These are phyloP conservation scores for Apophysomyces sp. DNA, from an alignment of 371 early-diverging fungal genomes.

Conservation along the genomic window DNA sequence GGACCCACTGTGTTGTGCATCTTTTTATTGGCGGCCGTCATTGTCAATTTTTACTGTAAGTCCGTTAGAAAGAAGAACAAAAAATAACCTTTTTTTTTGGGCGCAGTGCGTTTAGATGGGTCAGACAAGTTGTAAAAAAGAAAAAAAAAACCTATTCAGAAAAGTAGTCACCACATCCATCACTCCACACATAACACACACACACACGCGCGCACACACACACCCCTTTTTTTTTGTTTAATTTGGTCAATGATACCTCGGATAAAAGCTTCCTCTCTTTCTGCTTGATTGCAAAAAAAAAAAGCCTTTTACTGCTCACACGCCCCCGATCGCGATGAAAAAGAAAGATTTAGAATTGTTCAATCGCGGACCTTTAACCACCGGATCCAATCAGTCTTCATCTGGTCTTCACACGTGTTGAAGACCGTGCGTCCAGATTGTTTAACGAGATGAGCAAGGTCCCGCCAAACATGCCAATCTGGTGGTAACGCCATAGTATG, in stretches of 20 bases:
- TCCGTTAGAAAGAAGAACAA: constrained; percentile 17
- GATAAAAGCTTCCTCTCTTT: not conserved
- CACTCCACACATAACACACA: not conserved
- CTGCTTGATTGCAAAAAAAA: not conserved
- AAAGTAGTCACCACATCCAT: not conserved
- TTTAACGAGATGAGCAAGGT: too few species aligned
- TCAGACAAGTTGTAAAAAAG: not conserved
- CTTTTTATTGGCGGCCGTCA: constrained; percentile 65
- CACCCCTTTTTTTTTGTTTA: not conserved
- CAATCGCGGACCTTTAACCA: not conserved
- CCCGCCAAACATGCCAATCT: too few species aligned
- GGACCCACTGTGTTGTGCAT: constrained; percentile 56
- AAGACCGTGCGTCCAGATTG: not conserved
- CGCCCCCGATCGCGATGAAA: not conserved
- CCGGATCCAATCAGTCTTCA: not conserved
- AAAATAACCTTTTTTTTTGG: not conserved
- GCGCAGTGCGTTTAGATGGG: not conserved
- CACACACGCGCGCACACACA: too few species aligned
- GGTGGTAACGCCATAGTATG: too few species aligned
- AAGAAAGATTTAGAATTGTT: not conserved
- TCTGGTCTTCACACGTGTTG: not conserved
- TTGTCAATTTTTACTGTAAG: constrained; percentile 86
- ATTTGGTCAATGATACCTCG: constrained; percentile 1
- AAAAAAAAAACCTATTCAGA: not conserved
- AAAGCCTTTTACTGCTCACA: not conserved